phyloP scores from a whole-genome alignment of 306 rosid genomes.

The Clitoria ternatea region DNA sequence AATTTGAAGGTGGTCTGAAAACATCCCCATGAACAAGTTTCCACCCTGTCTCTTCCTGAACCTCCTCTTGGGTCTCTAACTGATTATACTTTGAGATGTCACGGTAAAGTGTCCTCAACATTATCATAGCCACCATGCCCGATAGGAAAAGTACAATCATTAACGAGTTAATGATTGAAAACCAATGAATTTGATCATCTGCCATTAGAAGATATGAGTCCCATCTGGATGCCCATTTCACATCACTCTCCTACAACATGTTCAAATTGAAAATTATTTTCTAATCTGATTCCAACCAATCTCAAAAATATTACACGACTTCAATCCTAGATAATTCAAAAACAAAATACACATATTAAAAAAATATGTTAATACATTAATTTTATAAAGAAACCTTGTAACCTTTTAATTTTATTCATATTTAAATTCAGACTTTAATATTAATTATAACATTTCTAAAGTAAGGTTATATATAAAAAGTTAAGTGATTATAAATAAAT shows the following conservation, averaged over 20 bases:
- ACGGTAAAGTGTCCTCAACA: slow-evolving; percentile 93
- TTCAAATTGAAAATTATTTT: too few relatives aligned
- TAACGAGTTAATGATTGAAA: slow-evolving; percentile 79
- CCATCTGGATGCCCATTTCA: slow-evolving; percentile 99
- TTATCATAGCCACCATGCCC: slow-evolving; percentile 96
- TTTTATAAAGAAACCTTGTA: too few relatives aligned
- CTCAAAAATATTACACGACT: too few relatives aligned
- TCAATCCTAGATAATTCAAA: too few relatives aligned
- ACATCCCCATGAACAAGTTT: slow-evolving; percentile 86
- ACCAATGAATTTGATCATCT: slow-evolving; percentile 97
- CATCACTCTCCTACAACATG: slow-evolving; percentile 65
- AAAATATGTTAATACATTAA: too few relatives aligned
- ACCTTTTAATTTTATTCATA: too few relatives aligned
- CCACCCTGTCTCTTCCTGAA: slow-evolving; percentile 94
- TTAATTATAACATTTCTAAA: too few relatives aligned
- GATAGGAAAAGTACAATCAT: slow-evolving; percentile 93
- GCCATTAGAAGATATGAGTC: slow-evolving; percentile 95
- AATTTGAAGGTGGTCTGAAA: slow-evolving; percentile 72
- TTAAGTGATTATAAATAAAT: too few relatives aligned
- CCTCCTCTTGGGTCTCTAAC: slow-evolving; percentile 88
- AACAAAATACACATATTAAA: too few relatives aligned
- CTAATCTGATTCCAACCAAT: too few relatives aligned
- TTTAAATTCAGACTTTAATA: too few relatives aligned
- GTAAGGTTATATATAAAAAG: too few relatives aligned
- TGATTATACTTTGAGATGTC: slow-evolving; percentile 94